These are phyloP conservation scores for Chaetomium fimeti DNA, from an alignment of 495 filamentous ascomycete genomes.

Conservation along the genomic window DNA sequence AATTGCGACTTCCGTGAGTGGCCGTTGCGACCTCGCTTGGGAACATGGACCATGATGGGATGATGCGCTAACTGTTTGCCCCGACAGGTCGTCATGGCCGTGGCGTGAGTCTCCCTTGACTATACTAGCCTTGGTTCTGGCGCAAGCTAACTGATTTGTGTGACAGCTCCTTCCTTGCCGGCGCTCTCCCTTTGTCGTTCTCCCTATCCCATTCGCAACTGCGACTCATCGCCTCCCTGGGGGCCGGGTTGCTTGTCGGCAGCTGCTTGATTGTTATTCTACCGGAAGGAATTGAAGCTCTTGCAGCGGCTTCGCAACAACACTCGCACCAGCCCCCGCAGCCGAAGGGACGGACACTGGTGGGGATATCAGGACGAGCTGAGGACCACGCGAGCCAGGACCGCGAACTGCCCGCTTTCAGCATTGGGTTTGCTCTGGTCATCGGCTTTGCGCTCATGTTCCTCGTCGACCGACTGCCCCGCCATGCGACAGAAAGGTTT, in stretches of 20 bases:
- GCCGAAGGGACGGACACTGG: neutral
- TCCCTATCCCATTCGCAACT: slow-evolving; percentile 84
- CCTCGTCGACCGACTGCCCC: slow-evolving; percentile 84
- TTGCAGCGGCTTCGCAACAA: slow-evolving; percentile 64
- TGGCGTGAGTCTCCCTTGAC: slow-evolving; percentile 64
- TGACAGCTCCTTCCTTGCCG: slow-evolving; percentile 87
- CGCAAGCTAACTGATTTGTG: slow-evolving; percentile 28
- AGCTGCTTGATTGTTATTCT: slow-evolving; percentile 97
- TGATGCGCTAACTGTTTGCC: slow-evolving; percentile 26
- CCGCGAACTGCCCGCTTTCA: slow-evolving; percentile 52
- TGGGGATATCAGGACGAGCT: slow-evolving; percentile 1
- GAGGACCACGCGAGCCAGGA: slow-evolving; percentile 28
- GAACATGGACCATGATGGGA: slow-evolving; percentile 1
- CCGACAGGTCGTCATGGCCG: slow-evolving; percentile 75
- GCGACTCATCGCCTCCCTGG: slow-evolving; percentile 85
- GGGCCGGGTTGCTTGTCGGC: slow-evolving; percentile 90
- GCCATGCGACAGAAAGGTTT: slow-evolving; percentile 58
- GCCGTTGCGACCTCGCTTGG: neutral
- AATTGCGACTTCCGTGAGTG: slow-evolving; percentile 27
- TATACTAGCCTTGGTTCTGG: slow-evolving; percentile 12
- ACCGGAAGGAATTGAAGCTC: slow-evolving; percentile 90
- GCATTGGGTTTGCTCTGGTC: slow-evolving; percentile 80
- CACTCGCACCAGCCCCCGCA: slow-evolving; percentile 39
- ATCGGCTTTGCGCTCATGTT: slow-evolving; percentile 96
- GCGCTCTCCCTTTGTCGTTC: slow-evolving; percentile 87